Conservation (phyloP, 2,329 filamentous ascomycete species). For the Clarireedia monteithiana region DNA sequence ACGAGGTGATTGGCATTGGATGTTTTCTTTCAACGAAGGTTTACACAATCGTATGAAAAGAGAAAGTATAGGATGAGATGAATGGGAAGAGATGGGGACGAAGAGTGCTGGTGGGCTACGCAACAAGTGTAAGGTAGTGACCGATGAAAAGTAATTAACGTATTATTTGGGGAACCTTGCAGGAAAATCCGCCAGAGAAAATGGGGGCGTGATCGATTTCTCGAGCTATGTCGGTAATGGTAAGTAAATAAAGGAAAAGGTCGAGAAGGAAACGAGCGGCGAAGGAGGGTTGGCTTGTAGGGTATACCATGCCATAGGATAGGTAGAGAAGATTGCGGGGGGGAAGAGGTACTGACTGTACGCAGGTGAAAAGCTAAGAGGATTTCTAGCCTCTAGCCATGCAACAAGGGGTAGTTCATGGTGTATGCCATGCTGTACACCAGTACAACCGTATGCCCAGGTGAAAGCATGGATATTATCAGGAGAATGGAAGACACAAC, state of each 20-base stretch:
- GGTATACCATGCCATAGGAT: neutral
- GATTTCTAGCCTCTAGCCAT: neutral
- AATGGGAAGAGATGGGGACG: neutral
- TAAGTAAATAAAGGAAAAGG: neutral
- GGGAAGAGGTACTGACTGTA: neutral
- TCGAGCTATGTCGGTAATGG: neutral
- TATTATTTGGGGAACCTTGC: neutral
- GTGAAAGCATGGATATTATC: neutral
- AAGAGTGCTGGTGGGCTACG: neutral
- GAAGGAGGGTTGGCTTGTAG: neutral
- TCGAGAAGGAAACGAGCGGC: neutral
- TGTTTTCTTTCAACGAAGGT: neutral
- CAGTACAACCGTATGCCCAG: neutral
- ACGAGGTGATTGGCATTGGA: too few relatives aligned
- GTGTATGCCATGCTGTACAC: neutral
- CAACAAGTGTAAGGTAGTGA: neutral
- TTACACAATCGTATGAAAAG: neutral
- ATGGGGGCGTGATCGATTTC: constrained; percentile 5
- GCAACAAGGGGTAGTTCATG: neutral
- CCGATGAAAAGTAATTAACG: neutral
- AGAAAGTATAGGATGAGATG: neutral
- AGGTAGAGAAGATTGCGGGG: constrained; percentile 7
- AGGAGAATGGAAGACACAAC: neutral
- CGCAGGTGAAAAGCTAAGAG: neutral
- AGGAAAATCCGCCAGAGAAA: neutral